phyloP scores from a whole-genome alignment of 306 rosid genomes.

The Pachyrhizus erosus region DNA sequence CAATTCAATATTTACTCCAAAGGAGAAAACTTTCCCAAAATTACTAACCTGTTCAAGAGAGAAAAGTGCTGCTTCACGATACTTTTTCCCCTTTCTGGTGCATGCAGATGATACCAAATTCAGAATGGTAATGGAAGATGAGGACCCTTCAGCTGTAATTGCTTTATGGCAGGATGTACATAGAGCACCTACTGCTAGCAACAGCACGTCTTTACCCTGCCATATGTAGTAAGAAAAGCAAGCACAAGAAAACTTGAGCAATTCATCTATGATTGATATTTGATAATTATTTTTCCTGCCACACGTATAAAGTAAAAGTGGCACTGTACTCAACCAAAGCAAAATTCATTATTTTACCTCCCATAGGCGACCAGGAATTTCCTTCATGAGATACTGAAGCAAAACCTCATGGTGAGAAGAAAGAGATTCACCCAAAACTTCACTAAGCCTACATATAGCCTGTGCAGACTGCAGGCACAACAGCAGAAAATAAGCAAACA shows the following conservation, averaged over 20 bases:
- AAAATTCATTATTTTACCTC: slow-evolving; percentile 64
- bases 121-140: slow-evolving; percentile 72
- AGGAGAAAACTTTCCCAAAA: slow-evolving; percentile 11
- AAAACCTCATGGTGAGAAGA: slow-evolving; percentile 69
- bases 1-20: slow-evolving; percentile 27
- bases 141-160: slow-evolving; percentile 60
- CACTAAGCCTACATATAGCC: slow-evolving; percentile 89
- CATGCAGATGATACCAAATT: slow-evolving; percentile 76
- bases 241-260: slow-evolving; percentile 14
- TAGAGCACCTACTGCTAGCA: slow-evolving; percentile 81
- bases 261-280: slow-evolving; percentile 8
- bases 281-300: slow-evolving; percentile 15
- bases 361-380: slow-evolving; percentile 94
- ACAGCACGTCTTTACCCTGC: slow-evolving; percentile 92
- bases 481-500: slow-evolving; percentile 39
- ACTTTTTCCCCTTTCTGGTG: slow-evolving; percentile 78
- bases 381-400: slow-evolving; percentile 85
- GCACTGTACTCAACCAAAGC: slow-evolving; percentile 25
- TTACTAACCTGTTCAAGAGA: slow-evolving; percentile 80
- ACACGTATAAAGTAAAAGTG: slow-evolving; percentile 27
- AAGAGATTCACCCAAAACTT: slow-evolving; percentile 91
- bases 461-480: slow-evolving; percentile 74
- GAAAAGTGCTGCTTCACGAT: slow-evolving; percentile 84
- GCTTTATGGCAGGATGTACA: slow-evolving; percentile 80
- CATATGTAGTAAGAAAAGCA: slow-evolving; percentile 36